Conservation (phyloP, 345 rosid genomes). For the Ricinus communis region DNA sequence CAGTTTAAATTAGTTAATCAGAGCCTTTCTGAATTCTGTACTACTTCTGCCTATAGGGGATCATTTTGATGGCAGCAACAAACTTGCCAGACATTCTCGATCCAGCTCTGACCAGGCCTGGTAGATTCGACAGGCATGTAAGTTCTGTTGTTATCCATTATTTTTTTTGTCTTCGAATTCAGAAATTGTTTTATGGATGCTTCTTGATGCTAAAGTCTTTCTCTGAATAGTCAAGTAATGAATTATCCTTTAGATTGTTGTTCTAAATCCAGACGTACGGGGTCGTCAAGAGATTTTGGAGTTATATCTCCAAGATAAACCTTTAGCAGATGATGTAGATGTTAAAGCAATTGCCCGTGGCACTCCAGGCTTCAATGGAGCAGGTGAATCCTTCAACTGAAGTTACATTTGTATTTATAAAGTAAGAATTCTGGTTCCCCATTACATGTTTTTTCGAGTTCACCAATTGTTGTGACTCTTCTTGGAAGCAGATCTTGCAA, state of each 20-base stretch:
- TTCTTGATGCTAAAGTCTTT: conserved; percentile 1
- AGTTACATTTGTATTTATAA: background rate
- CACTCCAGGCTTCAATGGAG: conserved; percentile 99
- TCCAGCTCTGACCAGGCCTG: conserved; percentile 99
- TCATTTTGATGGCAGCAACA: conserved; percentile 98
- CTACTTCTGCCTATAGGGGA: conserved; percentile 61
- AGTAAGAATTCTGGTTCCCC: background rate
- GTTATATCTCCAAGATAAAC: conserved; percentile 92
- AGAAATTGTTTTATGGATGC: background rate
- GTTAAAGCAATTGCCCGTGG: conserved; percentile 94
- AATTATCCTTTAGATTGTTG: conserved; percentile 64
- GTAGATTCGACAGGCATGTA: conserved; percentile 98
- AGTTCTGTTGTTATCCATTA: conserved; percentile 32
- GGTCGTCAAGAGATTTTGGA: conserved; percentile 98
- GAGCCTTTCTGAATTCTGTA: conserved; percentile 12
- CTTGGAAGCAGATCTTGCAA: conserved; percentile 73
- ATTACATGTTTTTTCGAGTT: conserved; percentile 1
- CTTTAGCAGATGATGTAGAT: conserved; percentile 82
- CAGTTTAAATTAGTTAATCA: background rate
- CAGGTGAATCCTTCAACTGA: conserved; percentile 49
- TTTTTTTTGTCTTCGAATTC: background rate
- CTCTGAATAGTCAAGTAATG: conserved; percentile 8
- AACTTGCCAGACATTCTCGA: conserved; percentile 98
- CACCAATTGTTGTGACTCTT: conserved; percentile 6
- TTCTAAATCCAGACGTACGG: conserved; percentile 88